Base-by-base conservation (phyloP, 2,329 filamentous ascomycete species). In the Ceratocystis lukuohia region DNA sequence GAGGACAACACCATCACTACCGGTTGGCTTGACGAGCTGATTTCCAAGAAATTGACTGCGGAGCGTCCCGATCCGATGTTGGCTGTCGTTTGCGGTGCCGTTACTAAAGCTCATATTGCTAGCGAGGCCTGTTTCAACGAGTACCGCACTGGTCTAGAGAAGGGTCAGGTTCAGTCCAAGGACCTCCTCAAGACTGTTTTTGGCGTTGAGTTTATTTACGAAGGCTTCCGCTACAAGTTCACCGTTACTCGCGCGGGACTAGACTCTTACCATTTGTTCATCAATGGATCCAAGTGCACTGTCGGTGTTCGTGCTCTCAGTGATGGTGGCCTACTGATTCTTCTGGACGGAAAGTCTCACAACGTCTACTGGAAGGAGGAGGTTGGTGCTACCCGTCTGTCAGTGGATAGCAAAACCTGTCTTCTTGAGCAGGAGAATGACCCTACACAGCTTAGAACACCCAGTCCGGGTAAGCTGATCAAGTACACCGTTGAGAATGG, bases 351-450 rank as follows among this genome's bases (percentile, higher is more conserved):
- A 69, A 90, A 91, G 76, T 96, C 90, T 71, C 94, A 99, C 85
- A 99, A 94, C 74, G 87, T 97, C 69, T 99, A 99, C 85, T 99
- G 94, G 94, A 97, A 97, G 79, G 94, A 99, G 74, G 94, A 99
- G 76, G 91, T 96, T 61, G 92, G 92, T 67, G 94, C 93, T 46
- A 96, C 94, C 64, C 92, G 94, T 75, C 79, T 99, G 71, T 96
- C 92, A 37, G 92, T 99, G 28, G 94, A 99, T 75, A 90, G 91
- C 81, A 99, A 97, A 85, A 99, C 94, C 37, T 97, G 93, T 76
- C 79, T 99, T 73, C 84, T 99, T 45, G 94, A 99, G 82, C 91
- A 97, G 77, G 94, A 99, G 81, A 99, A 97, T 75, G 94, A 99
- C 76, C 94, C 94, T 5, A 99, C 94, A 2, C 94, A 99, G 78